Evolutionary conservation across 116 monocot species (phyloP).

Genomic region (Iris pallida): DNA sequence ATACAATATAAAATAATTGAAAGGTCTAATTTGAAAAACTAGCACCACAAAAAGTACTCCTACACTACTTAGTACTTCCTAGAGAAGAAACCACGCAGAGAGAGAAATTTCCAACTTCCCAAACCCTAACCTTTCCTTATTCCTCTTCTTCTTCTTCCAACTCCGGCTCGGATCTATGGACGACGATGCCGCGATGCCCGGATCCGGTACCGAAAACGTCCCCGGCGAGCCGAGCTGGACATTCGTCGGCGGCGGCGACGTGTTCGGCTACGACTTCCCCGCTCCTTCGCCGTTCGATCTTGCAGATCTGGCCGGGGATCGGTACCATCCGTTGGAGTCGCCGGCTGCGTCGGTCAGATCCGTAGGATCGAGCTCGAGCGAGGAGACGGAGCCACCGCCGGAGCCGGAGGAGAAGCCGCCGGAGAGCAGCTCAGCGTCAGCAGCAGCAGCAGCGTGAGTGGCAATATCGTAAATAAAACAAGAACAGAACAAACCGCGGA

Average conservation of each 20-base stretch:
- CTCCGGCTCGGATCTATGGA: not conserved
- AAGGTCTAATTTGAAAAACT: not conserved
- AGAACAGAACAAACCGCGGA: not conserved
- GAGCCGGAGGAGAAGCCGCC: conserved; percentile 15
- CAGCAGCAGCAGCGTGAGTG: not conserved
- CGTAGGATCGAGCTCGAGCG: conserved; percentile 32
- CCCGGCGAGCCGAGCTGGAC: not conserved
- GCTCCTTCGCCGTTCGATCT: conserved; percentile 7
- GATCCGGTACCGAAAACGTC: not conserved
- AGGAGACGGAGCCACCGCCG: conserved; percentile 11
- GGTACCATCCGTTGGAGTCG: not conserved
- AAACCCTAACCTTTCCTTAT: not conserved
- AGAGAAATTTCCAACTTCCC: not conserved
- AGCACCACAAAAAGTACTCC: no score
- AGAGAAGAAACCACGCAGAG: not conserved
- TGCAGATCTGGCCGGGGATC: not conserved
- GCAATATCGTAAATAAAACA: not conserved
- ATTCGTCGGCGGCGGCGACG: not conserved
- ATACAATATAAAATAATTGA: not conserved
- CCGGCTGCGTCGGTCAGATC: not conserved
- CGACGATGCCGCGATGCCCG: not conserved
- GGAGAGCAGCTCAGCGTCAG: conserved; percentile 8
- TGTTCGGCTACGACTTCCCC: conserved; percentile 1
- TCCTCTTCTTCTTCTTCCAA: not conserved
- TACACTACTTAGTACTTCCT: not conserved